Conservation (phyloP, 306 rosid species). For the Pyrus pyrifolia region DNA sequence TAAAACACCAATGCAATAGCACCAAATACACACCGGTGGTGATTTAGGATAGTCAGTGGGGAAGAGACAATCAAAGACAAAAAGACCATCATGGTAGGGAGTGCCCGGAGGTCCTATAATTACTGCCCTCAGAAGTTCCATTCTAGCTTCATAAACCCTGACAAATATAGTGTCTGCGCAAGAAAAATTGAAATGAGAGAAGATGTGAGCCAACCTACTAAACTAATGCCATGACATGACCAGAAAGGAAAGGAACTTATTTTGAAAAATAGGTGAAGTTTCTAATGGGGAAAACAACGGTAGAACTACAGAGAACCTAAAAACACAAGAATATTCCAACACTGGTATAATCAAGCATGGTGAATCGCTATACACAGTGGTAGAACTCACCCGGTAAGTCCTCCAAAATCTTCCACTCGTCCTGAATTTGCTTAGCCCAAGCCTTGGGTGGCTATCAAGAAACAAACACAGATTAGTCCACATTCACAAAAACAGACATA, state of each 20-base stretch:
- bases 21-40: constrained; percentile 62
- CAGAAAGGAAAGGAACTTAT: neutral
- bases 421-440: constrained; percentile 76
- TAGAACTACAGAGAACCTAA: neutral
- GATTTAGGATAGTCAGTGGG: constrained; percentile 46
- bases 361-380: neutral
- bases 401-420: constrained; percentile 74
- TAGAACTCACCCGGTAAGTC: constrained; percentile 58
- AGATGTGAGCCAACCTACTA: neutral
- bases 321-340: neutral
- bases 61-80: constrained; percentile 71
- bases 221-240: neutral
- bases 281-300: neutral
- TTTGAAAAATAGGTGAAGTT: constrained; percentile 2
- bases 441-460: constrained; percentile 44
- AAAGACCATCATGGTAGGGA: constrained; percentile 83
- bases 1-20: neutral
- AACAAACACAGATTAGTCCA: constrained; percentile 1
- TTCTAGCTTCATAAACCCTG: constrained; percentile 59
- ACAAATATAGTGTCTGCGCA: constrained; percentile 65
- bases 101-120: constrained; percentile 76
- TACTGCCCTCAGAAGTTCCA: constrained; percentile 75
- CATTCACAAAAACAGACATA: neutral
- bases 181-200: constrained; percentile 7
- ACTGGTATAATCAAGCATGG: neutral